These are phyloP conservation scores for Lippia alba DNA, from an alignment of 305 asterid genomes.

Conservation along the genomic window DNA sequence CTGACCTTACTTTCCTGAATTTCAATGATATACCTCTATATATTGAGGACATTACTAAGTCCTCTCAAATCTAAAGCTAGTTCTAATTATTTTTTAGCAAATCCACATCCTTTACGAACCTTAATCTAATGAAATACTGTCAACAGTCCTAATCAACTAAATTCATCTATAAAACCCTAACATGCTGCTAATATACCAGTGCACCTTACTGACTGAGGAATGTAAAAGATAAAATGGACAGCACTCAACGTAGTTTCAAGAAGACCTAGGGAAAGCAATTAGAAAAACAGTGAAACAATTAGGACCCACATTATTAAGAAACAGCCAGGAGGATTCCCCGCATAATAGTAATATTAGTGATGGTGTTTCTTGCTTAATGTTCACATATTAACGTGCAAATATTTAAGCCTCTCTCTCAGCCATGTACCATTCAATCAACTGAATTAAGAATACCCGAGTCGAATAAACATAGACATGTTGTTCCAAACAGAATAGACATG, in stretches of 20 bases:
- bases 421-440: constrained; percentile 1
- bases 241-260: constrained; percentile 8
- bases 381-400: background rate
- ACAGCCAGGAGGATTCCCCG: background rate
- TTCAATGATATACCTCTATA: background rate
- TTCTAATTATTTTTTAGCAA: background rate
- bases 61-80: constrained; percentile 1
- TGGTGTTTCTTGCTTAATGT: background rate
- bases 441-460: background rate
- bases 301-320: background rate
- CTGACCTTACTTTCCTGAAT: background rate
- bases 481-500: background rate
- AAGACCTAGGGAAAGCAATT: background rate
- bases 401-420: background rate
- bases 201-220: background rate
- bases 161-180: background rate
- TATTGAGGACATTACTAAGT: background rate
- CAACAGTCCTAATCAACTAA: background rate
- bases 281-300: background rate
- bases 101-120: background rate
- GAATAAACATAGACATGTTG: background rate
- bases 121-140: background rate
- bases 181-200: background rate
- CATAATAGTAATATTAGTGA: background rate
- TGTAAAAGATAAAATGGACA: background rate